Base-by-base conservation (phyloP, 805 yeast species). In the Yarrowia sp. region DNA sequence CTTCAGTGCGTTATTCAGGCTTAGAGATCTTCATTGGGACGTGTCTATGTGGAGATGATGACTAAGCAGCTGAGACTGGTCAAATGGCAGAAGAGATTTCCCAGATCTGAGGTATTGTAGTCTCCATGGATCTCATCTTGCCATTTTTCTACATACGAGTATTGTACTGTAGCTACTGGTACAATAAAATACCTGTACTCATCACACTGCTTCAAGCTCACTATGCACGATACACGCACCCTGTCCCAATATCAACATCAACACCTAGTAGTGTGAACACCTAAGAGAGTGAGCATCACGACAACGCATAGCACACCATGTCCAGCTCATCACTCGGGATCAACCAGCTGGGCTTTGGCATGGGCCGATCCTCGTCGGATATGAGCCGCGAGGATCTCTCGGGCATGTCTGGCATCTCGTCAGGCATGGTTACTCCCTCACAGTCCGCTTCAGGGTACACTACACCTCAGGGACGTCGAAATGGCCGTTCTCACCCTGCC, bases 301-400 rank as follows among this genome's bases (percentile, higher is more conserved):
- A 30, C 19, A 19, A 9, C 36, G 14, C 19, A 8, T 10, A 44
- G 14, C 33, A 15, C 38, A 34, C 6, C 40, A 55, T 55, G 61
- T 55, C 61, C 44, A 55, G 46, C 61, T 55, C 61, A 7, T 17
- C 46, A 12, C 61, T 55, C 33, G 44, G 46, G n/a, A 38, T 56
- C 13, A 49, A 56, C 39, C 42, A 42, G 50, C 64, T 58, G 36
- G 40, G 33, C 13, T 34, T 55, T 14, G 56, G 56, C 33, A 24
- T 58, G 50, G 64, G 64, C 39, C 64, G 64, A 9, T 58, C 64
- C 33, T 58, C 64, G 33, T 58, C 64, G 9, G 64, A 58, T 4
- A 12, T 58, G 30, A 58, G 64, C 50, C 64, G 50, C 17, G 64
- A 58, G 13, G 64, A 42, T 17, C n/a, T 43, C 4, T 58, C 64